phyloP scores from a whole-genome alignment of 179 eudicot genomes.

The Beta macrorhiza region DNA sequence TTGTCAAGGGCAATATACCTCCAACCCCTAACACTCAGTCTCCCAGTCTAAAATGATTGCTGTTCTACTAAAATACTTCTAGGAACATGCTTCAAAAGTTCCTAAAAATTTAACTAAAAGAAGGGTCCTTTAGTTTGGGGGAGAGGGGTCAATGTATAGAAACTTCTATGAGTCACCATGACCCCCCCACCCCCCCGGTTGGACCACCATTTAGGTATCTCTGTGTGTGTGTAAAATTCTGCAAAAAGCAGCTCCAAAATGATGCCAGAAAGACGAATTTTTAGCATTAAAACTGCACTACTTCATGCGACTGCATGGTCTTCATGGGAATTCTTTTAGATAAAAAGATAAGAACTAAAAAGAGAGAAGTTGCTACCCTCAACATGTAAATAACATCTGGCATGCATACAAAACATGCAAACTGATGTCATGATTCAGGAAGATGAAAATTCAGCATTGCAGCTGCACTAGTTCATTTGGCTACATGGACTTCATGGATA shows the following conservation, averaged over 20 bases:
- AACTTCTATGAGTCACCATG: not conserved
- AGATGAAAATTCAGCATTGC: too few relatives aligned
- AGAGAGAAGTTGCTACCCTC: not conserved
- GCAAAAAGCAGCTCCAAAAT: not conserved
- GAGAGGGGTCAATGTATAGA: not conserved
- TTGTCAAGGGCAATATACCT: not conserved
- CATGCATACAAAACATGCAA: too few relatives aligned
- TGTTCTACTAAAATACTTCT: too few relatives aligned
- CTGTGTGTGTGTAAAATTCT: not conserved
- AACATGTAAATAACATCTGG: not conserved
- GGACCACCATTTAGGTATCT: not conserved
- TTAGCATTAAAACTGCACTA: not conserved
- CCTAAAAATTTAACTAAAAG: too few relatives aligned
- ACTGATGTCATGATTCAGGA: too few relatives aligned
- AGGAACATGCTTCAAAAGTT: too few relatives aligned
- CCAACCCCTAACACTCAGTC: not conserved
- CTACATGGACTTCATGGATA: too few relatives aligned
- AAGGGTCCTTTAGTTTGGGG: too few relatives aligned
- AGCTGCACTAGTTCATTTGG: too few relatives aligned
- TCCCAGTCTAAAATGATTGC: too few relatives aligned
- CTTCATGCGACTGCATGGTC: too few relatives aligned
- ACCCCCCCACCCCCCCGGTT: too few relatives aligned
- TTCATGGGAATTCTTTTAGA: not conserved
- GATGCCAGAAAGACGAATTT: not conserved
- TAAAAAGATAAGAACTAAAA: not conserved